These are phyloP conservation scores for Sarocladium strictum DNA, from an alignment of 2,329 filamentous ascomycete species.

Conservation along the genomic window DNA sequence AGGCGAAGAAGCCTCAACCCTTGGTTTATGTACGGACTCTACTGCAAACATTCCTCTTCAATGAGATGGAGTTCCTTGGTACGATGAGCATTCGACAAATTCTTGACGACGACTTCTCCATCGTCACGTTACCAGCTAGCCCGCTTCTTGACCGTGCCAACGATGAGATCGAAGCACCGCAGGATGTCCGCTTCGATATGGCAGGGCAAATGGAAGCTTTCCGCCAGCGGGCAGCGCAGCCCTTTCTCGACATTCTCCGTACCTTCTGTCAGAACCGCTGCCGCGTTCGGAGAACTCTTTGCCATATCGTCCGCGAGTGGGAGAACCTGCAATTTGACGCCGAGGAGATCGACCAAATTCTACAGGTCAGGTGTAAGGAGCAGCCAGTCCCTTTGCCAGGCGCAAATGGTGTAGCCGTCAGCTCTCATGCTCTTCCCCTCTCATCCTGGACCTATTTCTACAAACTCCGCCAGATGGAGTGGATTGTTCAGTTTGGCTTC, in stretches of 20 bases:
- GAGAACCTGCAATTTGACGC: slow-evolving; percentile 78
- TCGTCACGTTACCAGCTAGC: slow-evolving; percentile 67
- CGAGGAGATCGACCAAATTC: slow-evolving; percentile 65
- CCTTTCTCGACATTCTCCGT: slow-evolving; percentile 78
- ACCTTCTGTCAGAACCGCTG: slow-evolving; percentile 87
- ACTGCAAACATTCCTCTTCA: slow-evolving; percentile 69
- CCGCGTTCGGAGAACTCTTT: slow-evolving; percentile 81
- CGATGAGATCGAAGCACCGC: slow-evolving; percentile 68
- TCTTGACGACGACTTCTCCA: slow-evolving; percentile 74
- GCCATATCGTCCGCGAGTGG: slow-evolving; percentile 77
- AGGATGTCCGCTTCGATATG: slow-evolving; percentile 68
- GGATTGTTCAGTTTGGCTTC: slow-evolving; percentile 86
- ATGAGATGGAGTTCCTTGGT: slow-evolving; percentile 64
- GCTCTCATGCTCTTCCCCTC: slow-evolving; percentile 64
- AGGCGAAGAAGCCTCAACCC: slow-evolving; percentile 75
- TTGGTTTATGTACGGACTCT: slow-evolving; percentile 78
- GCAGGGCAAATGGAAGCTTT: slow-evolving; percentile 68
- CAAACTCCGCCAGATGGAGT: slow-evolving; percentile 83
- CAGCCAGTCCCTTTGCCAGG: slow-evolving; percentile 45
- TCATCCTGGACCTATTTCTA: slow-evolving; percentile 87
- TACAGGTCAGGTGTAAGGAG: slow-evolving; percentile 58
- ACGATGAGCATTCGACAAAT: slow-evolving; percentile 65
- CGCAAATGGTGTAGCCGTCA: slow-evolving; percentile 32
- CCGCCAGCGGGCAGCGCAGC: slow-evolving; percentile 54
- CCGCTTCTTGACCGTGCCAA: slow-evolving; percentile 66